These are phyloP conservation scores for Coprinopsis strossmayeri DNA, from an alignment of 768 basidiomycete genomes.

Conservation along the genomic window DNA sequence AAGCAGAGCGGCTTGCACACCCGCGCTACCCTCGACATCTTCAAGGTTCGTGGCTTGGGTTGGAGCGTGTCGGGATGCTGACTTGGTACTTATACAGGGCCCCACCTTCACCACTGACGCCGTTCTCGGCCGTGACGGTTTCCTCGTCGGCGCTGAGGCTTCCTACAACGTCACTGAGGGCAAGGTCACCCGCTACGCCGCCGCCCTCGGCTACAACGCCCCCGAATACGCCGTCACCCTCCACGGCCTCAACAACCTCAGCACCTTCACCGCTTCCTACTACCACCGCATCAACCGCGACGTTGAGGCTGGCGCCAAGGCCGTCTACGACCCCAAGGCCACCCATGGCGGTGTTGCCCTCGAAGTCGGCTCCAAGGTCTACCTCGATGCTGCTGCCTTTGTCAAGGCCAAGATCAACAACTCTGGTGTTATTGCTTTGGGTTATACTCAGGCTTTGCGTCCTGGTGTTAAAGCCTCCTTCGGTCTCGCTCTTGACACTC, in stretches of 20 bases:
- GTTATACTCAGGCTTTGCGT: conserved; percentile 90
- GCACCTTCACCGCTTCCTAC: conserved; percentile 91
- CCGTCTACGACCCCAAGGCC: conserved; percentile 91
- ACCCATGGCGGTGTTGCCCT: conserved; percentile 81
- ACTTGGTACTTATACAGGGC: conserved; percentile 63
- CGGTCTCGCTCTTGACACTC: conserved; percentile 93
- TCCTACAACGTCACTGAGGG: conserved; percentile 96
- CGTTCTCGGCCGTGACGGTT: conserved; percentile 93
- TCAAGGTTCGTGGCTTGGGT: conserved; percentile 60
- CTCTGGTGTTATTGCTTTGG: conserved; percentile 73
- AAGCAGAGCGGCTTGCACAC: conserved; percentile 96
- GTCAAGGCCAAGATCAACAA: conserved; percentile 99
- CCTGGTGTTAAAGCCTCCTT: conserved; percentile 91
- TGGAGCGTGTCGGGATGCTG: not conserved
- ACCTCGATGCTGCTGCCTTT: conserved; percentile 84
- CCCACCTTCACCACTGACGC: conserved; percentile 96
- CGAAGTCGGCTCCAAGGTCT: conserved; percentile 93
- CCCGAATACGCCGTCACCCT: conserved; percentile 93
- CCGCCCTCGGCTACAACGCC: conserved; percentile 91
- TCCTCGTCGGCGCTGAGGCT: conserved; percentile 94
- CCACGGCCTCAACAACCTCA: conserved; percentile 92
- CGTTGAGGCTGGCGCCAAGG: conserved; percentile 94
- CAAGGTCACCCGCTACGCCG: conserved; percentile 84
- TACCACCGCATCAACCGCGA: conserved; percentile 93
- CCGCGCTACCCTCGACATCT: conserved; percentile 83